Evolutionary conservation across 164 flowering plant species (phyloP).

Genomic region (Platanus orientalis): DNA sequence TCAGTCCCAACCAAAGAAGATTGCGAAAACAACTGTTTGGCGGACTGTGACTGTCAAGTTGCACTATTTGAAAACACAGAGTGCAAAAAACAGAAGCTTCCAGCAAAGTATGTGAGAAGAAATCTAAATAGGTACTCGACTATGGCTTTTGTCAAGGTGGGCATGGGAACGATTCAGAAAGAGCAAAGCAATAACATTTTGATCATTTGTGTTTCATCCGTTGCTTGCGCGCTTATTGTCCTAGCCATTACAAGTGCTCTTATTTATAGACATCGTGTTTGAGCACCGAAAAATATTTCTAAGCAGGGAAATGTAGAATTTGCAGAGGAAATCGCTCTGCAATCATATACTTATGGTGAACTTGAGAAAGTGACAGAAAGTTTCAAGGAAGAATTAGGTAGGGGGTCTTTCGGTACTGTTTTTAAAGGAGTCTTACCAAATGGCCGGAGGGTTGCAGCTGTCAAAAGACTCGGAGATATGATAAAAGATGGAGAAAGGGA

Average conservation of each 20-base stretch:
- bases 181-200: not conserved
- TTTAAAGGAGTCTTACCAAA: constrained; percentile 13
- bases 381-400: no score
- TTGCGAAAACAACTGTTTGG: not conserved
- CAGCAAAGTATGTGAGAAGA: no score
- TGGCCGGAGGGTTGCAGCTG: constrained; percentile 9
- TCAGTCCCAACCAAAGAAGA: not conserved
- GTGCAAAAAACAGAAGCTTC: no score
- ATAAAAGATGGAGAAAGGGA: constrained; percentile 18
- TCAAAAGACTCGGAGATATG: constrained; percentile 15
- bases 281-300: not conserved
- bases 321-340: constrained; percentile 8
- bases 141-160: no score
- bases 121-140: no score
- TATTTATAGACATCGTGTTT: not conserved
- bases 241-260: constrained; percentile 7
- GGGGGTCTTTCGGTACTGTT: no score
- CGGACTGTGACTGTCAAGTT: not conserved
- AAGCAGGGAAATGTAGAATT: not conserved
- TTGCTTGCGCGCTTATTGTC: not conserved
- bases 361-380: no score
- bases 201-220: not conserved
- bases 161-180: not conserved
- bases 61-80: not conserved
- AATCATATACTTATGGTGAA: constrained; percentile 13